These are phyloP conservation scores for Clarireedia homoeocarpa DNA, from an alignment of 2,329 filamentous ascomycete genomes.

Conservation along the genomic window DNA sequence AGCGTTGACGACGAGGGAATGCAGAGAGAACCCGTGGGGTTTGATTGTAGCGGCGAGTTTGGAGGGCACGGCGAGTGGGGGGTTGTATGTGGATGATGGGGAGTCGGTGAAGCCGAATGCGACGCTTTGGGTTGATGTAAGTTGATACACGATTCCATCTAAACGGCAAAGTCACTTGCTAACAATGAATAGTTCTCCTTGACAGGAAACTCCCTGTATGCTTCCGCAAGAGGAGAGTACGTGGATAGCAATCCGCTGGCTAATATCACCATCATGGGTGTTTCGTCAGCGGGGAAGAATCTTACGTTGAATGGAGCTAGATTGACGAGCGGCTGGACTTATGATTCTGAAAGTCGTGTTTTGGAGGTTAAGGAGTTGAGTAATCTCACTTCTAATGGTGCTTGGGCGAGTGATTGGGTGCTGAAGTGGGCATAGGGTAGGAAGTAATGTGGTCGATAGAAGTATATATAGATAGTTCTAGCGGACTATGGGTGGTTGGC, in stretches of 20 bases:
- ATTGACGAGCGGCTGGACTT: slow-evolving; percentile 39
- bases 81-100: slow-evolving; percentile 68
- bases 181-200: slow-evolving; percentile 32
- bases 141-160: not conserved
- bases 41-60: slow-evolving; percentile 53
- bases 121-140: slow-evolving; percentile 43
- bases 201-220: slow-evolving; percentile 37
- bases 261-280: slow-evolving; percentile 56
- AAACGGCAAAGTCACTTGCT: not conserved
- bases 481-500: too few relatives aligned
- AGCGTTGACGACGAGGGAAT: slow-evolving; percentile 56
- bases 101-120: slow-evolving; percentile 52
- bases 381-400: slow-evolving; percentile 41
- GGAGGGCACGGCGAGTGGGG: slow-evolving; percentile 48
- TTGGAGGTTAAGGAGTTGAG: slow-evolving; percentile 45
- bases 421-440: slow-evolving; percentile 39
- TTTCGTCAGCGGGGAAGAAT: slow-evolving; percentile 33
- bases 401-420: slow-evolving; percentile 51
- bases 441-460: too few relatives aligned
- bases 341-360: slow-evolving; percentile 39
- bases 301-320: slow-evolving; percentile 45
- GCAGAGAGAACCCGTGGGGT: slow-evolving; percentile 57
- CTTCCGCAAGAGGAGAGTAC: slow-evolving; percentile 43
- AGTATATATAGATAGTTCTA: too few relatives aligned
- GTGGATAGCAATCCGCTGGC: slow-evolving; percentile 49